A percentile compares a stretch with the other conserved stretches of the same genome.
Evolutionary conservation across 1,284 basidiomycete genomes (phyloP).

Genomic region (Apiotrichum laibachii): DNA sequence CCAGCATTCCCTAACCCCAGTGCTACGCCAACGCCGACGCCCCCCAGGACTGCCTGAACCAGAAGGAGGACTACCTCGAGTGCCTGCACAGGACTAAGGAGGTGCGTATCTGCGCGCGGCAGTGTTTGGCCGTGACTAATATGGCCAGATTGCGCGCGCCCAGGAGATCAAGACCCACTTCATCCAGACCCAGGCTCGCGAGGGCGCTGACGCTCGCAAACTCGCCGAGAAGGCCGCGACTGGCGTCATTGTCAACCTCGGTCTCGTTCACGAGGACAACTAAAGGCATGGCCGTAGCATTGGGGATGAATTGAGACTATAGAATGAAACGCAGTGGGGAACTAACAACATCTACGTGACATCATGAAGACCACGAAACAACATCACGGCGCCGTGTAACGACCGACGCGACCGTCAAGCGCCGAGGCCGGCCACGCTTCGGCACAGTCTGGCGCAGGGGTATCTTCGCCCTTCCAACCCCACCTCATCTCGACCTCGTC

Average conservation of each 20-base stretch:
- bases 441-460: background rate
- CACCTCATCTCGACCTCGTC: conserved; percentile 68
- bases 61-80: conserved; percentile 86
- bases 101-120: conserved; percentile 55
- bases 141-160: conserved; percentile 65
- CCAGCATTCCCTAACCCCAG: conserved; percentile 50
- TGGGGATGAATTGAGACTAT: background rate
- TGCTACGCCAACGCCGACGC: conserved; percentile 83
- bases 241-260: conserved; percentile 69
- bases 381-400: background rate
- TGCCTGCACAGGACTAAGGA: conserved; percentile 90
- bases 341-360: background rate
- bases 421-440: conserved; percentile 1
- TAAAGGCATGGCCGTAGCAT: conserved; percentile 9
- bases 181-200: conserved; percentile 63
- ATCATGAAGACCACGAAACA: too few species aligned
- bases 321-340: background rate
- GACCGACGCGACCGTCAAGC: conserved; percentile 1
- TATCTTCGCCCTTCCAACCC: conserved; percentile 19
- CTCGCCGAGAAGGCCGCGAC: conserved; percentile 68
- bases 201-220: conserved; percentile 67
- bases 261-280: conserved; percentile 57
- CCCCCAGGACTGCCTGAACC: conserved; percentile 68
- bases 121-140: background rate
- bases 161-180: conserved; percentile 71